Evolutionary conservation across 2,329 filamentous ascomycete genomes (phyloP), one percentile per base, ranked within the genome.

Genomic region (Ilyonectria mors-panacis): DNA sequence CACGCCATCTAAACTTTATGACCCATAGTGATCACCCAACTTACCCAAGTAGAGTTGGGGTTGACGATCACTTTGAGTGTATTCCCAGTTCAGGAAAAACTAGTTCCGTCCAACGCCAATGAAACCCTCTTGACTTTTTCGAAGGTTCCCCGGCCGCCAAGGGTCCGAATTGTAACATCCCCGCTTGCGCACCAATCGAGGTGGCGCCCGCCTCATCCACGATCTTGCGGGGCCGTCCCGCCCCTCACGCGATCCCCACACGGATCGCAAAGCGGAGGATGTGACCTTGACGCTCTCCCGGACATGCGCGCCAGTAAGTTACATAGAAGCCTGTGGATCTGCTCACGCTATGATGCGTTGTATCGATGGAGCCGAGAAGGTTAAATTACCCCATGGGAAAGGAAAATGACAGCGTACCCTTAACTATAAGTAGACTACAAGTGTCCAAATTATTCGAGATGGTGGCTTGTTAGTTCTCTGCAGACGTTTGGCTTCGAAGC

Each of bases 251-350:
- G 26, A 51, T 51, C 26, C 13, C 26, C 26, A 45, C 48, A 35
- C 37, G 48, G 55, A 19, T 59, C 50, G 28, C 35, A 35, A 19
- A 35, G 50, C 50, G 54, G 37, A 17, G 15, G 57, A 56, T 57
- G 35, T 17, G 26, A 42, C 33, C 50, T 37, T 21, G 21, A 35
- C 33, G 50, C 50, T 65, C 15, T 37, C 28, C 39, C 28, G 19
- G 47, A 35, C 33, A 65, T 61, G 63, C 63, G 63, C 63, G 19
- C 63, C 63, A 65, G 63, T 65, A 26, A 53, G 33, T 65, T 48
- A 17, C 2, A 53, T 51, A 9, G 15, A 19, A 44, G n/a, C 2
- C 9, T 42, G 26, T 13, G 26, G 33, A 39, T 26, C n/a, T 45
- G 58, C 35, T 26, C 35, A 33, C 35, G 37, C 19, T 21, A 15